Conservation (phyloP, 257 asterid species). For the Scutellaria barbata region DNA sequence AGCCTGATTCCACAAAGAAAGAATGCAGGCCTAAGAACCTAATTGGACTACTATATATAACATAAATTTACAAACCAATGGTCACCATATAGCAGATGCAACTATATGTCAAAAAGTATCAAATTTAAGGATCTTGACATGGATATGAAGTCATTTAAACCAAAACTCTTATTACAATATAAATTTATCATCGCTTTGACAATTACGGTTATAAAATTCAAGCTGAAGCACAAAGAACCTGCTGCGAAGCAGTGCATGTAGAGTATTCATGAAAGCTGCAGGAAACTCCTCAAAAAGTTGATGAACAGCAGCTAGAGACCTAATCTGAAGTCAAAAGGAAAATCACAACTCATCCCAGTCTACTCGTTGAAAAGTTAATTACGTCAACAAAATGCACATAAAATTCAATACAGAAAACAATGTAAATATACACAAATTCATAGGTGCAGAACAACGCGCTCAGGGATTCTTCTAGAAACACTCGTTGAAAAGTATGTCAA, state of each 20-base stretch:
- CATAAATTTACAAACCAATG: too few species aligned
- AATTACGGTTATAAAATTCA: conserved; percentile 13
- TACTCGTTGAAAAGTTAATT: conserved; percentile 2
- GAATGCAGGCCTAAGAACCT: too few species aligned
- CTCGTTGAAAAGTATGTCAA: not conserved
- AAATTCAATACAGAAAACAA: not conserved
- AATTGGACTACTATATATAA: too few species aligned
- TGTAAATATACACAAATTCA: not conserved
- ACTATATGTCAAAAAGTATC: too few species aligned
- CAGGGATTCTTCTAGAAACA: conserved; percentile 8
- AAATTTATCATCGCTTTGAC: not conserved
- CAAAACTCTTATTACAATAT: not conserved
- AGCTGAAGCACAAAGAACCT: conserved; percentile 51
- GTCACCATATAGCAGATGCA: too few species aligned
- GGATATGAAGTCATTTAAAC: conserved; percentile 9
- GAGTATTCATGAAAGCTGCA: conserved; percentile 83
- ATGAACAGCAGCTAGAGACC: too few species aligned
- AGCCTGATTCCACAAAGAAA: too few species aligned
- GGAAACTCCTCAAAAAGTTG: too few species aligned
- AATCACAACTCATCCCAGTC: conserved; percentile 22
- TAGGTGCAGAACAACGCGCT: not conserved
- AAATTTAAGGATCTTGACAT: too few species aligned
- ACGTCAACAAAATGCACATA: not conserved
- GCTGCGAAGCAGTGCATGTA: conserved; percentile 63
- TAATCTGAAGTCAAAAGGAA: too few species aligned